A percentile compares a stretch with the other conserved stretches of the same genome.
phyloP scores from a whole-genome alignment of 805 yeast species.

The Wickerhamomyces rabaulensis region DNA sequence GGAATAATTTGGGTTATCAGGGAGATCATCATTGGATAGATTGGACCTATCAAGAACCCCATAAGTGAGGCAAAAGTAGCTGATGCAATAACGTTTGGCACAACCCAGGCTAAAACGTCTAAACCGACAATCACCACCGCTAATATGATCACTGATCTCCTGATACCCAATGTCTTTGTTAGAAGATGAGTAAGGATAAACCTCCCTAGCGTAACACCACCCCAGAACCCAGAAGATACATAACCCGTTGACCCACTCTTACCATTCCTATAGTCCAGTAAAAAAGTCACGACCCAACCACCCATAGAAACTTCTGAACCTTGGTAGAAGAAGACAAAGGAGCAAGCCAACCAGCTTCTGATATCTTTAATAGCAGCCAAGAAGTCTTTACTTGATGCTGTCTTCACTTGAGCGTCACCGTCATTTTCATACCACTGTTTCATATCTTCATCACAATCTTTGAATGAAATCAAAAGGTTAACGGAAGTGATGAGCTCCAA shows the following conservation, averaged over 20 bases:
- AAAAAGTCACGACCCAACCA: constrained; percentile 60
- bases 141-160: constrained; percentile 37
- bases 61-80: constrained; percentile 41
- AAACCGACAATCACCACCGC: constrained; percentile 31
- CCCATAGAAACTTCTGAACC: constrained; percentile 61
- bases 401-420: constrained; percentile 3
- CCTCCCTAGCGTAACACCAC: constrained; percentile 56
- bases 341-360: constrained; percentile 47
- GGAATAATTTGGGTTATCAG: constrained; percentile 41
- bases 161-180: constrained; percentile 36
- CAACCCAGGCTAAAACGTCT: constrained; percentile 42
- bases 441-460: constrained; percentile 39
- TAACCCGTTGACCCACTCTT: constrained; percentile 40
- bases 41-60: constrained; percentile 55
- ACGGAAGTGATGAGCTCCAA: constrained; percentile 29
- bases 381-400: constrained; percentile 8
- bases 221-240: constrained; percentile 63
- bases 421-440: constrained; percentile 17
- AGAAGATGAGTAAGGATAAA: constrained; percentile 39
- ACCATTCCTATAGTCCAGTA: constrained; percentile 47
- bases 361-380: constrained; percentile 33
- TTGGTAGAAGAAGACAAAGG: constrained; percentile 52
- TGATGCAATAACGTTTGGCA: constrained; percentile 38
- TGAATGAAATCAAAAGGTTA: constrained; percentile 37
- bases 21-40: constrained; percentile 47